Evolutionary conservation across 371 early-diverging fungal species (phyloP).

Genomic region (Chytridium lagenaria): DNA sequence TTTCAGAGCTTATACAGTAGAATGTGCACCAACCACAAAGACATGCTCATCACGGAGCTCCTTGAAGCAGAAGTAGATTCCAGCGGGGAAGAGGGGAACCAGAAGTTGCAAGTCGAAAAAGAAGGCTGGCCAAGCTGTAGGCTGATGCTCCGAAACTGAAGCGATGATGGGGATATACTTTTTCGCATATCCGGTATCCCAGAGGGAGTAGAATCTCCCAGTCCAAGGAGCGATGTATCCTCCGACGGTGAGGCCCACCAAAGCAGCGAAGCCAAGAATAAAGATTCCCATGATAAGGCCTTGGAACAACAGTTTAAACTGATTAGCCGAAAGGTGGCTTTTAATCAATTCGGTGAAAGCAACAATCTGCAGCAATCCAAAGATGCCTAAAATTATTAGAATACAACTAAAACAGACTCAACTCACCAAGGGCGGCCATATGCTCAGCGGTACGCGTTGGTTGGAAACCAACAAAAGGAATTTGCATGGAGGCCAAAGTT

Average conservation of each 20-base stretch:
- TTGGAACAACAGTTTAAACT: slow-evolving; percentile 80
- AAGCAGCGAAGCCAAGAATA: slow-evolving; percentile 61
- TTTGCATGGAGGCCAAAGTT: slow-evolving; percentile 95
- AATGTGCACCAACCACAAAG: slow-evolving; percentile 79
- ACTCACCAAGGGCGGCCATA: slow-evolving; percentile 94
- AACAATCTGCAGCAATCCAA: slow-evolving; percentile 90
- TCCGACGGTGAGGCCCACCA: slow-evolving; percentile 73
- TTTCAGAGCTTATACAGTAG: no score
- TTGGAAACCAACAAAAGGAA: slow-evolving; percentile 99
- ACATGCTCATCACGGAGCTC: slow-evolving; percentile 93
- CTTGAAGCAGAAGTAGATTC: slow-evolving; percentile 93
- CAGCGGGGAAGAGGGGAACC: slow-evolving; percentile 94
- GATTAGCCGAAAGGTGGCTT: slow-evolving; percentile 78
- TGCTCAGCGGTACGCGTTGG: slow-evolving; percentile 97
- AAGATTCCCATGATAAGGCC: slow-evolving; percentile 62
- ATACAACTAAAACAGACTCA: slow-evolving; percentile 6
- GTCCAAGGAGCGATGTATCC: slow-evolving; percentile 98
- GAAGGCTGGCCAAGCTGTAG: slow-evolving; percentile 98
- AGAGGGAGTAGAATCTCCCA: slow-evolving; percentile 98
- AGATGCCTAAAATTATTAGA: slow-evolving; percentile 65
- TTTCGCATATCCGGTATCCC: slow-evolving; percentile 98
- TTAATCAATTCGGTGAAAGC: slow-evolving; percentile 87
- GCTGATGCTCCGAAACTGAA: slow-evolving; percentile 99
- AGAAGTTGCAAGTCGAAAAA: slow-evolving; percentile 97
- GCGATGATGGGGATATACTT: slow-evolving; percentile 99